A percentile compares a stretch with the other conserved stretches of the same genome.
Evolutionary conservation across 225 moss, liverwort and hornwort species (phyloP).

Genomic region (Pseudisothecium myosuroides): DNA sequence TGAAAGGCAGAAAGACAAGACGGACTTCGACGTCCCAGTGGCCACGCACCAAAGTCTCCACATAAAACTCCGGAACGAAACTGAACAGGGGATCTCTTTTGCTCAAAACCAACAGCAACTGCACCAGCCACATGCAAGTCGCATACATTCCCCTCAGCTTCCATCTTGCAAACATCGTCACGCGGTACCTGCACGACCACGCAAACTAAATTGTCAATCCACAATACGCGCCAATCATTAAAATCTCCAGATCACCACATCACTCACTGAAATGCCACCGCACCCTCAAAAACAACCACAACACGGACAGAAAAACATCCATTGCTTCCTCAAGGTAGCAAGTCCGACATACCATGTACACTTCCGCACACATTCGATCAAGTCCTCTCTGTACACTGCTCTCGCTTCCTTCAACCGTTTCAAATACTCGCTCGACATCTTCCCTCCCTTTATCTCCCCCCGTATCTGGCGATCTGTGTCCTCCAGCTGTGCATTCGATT

Average conservation of each 20-base stretch:
- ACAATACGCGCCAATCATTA: background rate
- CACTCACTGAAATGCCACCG: background rate
- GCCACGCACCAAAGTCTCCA: constrained; percentile 72
- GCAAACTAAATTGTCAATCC: background rate
- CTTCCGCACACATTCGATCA: constrained; percentile 89
- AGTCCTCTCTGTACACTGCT: constrained; percentile 64
- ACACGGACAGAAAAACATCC: background rate
- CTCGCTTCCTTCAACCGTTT: constrained; percentile 91
- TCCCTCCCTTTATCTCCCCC: constrained; percentile 67
- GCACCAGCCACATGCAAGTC: constrained; percentile 98
- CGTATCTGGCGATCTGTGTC: constrained; percentile 91
- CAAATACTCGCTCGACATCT: constrained; percentile 38
- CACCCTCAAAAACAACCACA: background rate
- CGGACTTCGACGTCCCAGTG: too few relatives aligned
- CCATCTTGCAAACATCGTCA: constrained; percentile 94
- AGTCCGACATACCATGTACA: constrained; percentile 69
- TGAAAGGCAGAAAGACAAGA: background rate
- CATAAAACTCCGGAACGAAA: constrained; percentile 91
- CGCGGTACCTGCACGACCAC: constrained; percentile 59
- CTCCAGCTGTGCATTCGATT: constrained; percentile 77
- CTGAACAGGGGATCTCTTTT: constrained; percentile 72
- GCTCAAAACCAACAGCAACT: constrained; percentile 80
- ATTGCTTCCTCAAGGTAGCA: background rate
- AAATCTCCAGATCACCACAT: background rate
- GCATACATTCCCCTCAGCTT: constrained; percentile 99